Base-by-base conservation (phyloP, 345 rosid genomes). In the Stellera chamaejasme region DNA sequence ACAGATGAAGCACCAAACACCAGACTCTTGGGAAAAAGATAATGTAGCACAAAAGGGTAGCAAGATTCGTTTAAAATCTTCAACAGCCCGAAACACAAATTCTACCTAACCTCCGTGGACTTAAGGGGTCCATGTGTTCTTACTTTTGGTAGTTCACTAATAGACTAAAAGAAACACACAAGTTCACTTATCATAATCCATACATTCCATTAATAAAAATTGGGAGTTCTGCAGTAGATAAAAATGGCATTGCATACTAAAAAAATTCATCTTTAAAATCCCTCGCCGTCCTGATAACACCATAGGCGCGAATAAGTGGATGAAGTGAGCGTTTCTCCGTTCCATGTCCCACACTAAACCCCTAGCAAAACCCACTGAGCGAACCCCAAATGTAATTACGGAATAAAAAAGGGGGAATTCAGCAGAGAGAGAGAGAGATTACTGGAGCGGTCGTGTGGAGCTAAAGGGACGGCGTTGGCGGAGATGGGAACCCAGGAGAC, bases 401-500 rank as follows among this genome's bases (percentile, higher is more conserved):
- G 23, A 60, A 44, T 27, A 5, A 42, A 42, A 44, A 7, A 27
- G 11, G 19, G 6, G 12, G 41, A 46, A 5, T 32, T 13, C 49
- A 19, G 10, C 0, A 50, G 13, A 59, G 10, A 42, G 13, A 11
- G 42, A 53, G 61, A 39, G 49, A 16, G 41, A 11, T 78, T 87
- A 90, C 97, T 54, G 59, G 12, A 69, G 64, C 13, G 49, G 50
- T 4, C 79, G 73, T 2, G 92, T 60, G 52, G 77, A 63, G 48
- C 62, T 23, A 60, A 80, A 54, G 27, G 81, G 72, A 58, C 62
- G 45, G 76, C 39, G 63, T 52, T 51, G 62, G 66, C 64, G 70
- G 61, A 71, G 54, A 64, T 85, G 76, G 2, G 82, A 64, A 56
- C 78, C 77, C 45, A 79, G 69, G 63, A 79, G 69, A 63, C 70